Base-by-base conservation (phyloP, 2,329 filamentous ascomycete genomes). In the Xylariaceae sp. region DNA sequence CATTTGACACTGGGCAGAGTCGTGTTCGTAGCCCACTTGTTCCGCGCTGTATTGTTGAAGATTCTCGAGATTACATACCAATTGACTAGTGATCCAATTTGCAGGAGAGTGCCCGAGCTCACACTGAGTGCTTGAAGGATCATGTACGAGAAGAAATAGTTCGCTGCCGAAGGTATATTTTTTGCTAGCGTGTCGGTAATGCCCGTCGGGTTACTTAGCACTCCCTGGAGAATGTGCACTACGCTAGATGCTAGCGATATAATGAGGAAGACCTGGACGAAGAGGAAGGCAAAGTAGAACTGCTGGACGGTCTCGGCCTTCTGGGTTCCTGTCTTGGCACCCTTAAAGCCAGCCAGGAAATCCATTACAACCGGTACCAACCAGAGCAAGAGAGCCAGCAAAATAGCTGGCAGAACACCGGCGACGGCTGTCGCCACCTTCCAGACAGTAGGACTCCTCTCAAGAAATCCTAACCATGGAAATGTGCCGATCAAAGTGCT, bases 121-220 rank as follows among this genome's bases (percentile, higher is more conserved):
- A 91, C 92, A 61, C 91, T 92, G 67, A 98, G 82, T 0, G 93
- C 92, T 69, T 98, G 95, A 8, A 99, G 87, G 71, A 97, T 89
- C 87, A 99, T 93, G 82, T 99, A 99, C 1, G 92, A 94, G 80
- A 97, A 98, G 79, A 98, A 99, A 75, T 98, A 99, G 71, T 97
- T 96, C 66, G 92, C 90, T 0, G 93, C 89, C 65, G 86, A 90
- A 2, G 95, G 95, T 4, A 99, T 78, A 58, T 93, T 95, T 9
- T 79, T 73, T 0, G 94, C 94, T 24, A 99, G 78, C 0, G 90
- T 80, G 16, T 85, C 74, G 0, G 95, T 85, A 55, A 96, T 84
- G 33, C 81, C 82, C n/a, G 78, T 76, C 6, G 91, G 87, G 41
- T 91, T 81, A 8, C 75, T 69, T 6, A 82, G 64, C 23, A 83